These are phyloP conservation scores for Omphalotus guepiniiformis DNA, from an alignment of 768 basidiomycete species.

Conservation along the genomic window DNA sequence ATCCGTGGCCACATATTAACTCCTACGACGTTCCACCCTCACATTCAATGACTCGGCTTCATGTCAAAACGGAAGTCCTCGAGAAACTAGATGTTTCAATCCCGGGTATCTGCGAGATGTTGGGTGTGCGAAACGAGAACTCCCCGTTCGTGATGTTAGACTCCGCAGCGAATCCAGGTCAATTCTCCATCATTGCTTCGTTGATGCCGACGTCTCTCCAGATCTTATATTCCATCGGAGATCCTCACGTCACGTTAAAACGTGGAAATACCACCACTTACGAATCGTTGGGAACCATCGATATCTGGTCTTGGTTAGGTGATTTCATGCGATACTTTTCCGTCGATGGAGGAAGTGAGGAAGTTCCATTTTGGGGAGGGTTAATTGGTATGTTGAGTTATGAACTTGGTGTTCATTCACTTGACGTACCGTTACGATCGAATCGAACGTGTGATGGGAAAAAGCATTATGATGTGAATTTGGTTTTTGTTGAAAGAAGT, in stretches of 20 bases:
- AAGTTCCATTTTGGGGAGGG: conserved; percentile 81
- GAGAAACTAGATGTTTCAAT: conserved; percentile 28
- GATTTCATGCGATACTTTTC: conserved; percentile 59
- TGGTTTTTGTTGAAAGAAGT: conserved; percentile 77
- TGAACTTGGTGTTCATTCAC: conserved; percentile 62
- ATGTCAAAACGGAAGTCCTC: background rate
- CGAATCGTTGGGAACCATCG: conserved; percentile 41
- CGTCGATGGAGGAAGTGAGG: conserved; percentile 41
- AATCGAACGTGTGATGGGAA: conserved; percentile 15
- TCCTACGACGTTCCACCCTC: conserved; percentile 17
- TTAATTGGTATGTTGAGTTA: conserved; percentile 75
- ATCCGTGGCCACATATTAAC: conserved; percentile 53
- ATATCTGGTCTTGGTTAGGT: conserved; percentile 73
- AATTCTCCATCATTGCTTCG: conserved; percentile 67
- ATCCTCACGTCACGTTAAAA: conserved; percentile 43
- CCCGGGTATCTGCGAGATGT: conserved; percentile 51
- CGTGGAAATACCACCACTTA: conserved; percentile 27
- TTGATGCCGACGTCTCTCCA: conserved; percentile 47
- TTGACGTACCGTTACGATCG: conserved; percentile 39
- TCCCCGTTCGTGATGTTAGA: conserved; percentile 70
- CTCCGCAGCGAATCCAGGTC: conserved; percentile 71
- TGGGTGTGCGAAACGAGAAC: conserved; percentile 55
- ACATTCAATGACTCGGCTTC: too few species aligned
- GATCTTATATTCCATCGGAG: conserved; percentile 55
- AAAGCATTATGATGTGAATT: conserved; percentile 66